Evolutionary conservation across 2,329 filamentous ascomycete genomes (phyloP).

Genomic region (Fusarium sp.): DNA sequence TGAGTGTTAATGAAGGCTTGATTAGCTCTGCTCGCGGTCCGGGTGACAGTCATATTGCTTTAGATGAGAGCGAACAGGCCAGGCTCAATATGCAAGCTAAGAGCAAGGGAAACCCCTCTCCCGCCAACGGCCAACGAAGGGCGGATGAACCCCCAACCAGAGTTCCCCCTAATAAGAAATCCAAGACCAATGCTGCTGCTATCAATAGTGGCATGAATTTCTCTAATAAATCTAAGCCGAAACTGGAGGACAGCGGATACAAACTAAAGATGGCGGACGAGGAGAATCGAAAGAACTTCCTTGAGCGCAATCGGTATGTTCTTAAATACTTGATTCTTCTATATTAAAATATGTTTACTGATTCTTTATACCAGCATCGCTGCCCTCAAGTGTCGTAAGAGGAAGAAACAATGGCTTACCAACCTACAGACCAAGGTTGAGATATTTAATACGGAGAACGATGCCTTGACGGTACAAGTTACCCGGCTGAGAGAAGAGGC

Average conservation of each 20-base stretch:
- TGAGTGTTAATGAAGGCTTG: neutral
- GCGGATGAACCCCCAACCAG: neutral
- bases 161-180: neutral
- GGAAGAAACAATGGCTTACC: conserved; percentile 98
- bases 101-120: neutral
- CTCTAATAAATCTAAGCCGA: neutral
- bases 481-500: conserved; percentile 90
- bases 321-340: neutral
- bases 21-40: neutral
- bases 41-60: neutral
- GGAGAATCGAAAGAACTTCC: neutral
- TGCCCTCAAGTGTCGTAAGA: conserved; percentile 93
- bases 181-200: neutral
- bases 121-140: neutral
- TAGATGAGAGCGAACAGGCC: neutral
- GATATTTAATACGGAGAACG: conserved; percentile 90
- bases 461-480: conserved; percentile 84
- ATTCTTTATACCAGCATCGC: conserved; percentile 62
- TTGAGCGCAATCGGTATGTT: neutral
- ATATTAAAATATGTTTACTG: neutral
- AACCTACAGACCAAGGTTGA: conserved; percentile 98
- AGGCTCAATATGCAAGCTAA: neutral
- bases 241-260: neutral
- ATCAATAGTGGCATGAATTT: neutral
- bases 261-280: neutral